Percentiles rank a stretch among this genome's conserved stretches.
Evolutionary conservation across 2,329 filamentous ascomycete species (phyloP).

Genomic region (Neonectria hederae): DNA sequence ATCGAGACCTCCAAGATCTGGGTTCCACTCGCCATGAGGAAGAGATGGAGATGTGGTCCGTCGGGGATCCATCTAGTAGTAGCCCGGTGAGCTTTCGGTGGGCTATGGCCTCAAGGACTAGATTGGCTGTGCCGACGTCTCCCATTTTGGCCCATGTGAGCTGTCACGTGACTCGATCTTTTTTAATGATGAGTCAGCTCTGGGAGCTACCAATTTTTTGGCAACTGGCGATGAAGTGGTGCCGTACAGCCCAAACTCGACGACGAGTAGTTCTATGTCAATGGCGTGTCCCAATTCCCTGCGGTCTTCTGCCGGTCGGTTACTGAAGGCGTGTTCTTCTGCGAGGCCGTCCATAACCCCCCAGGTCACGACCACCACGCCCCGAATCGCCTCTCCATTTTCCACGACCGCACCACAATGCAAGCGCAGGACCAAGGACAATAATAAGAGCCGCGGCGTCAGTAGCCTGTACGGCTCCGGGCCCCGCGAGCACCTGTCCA

Average conservation of each 20-base stretch:
- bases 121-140: background rate
- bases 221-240: conserved; percentile 24
- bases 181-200: conserved; percentile 14
- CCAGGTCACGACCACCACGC: conserved; percentile 20
- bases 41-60: conserved; percentile 25
- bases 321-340: conserved; percentile 31
- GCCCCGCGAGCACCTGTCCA: conserved; percentile 76
- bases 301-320: conserved; percentile 41
- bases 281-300: conserved; percentile 45
- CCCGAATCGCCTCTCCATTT: conserved; percentile 50
- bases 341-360: conserved; percentile 19
- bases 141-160: background rate
- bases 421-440: conserved; percentile 69
- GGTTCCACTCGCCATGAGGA: conserved; percentile 30
- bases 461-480: conserved; percentile 84
- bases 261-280: conserved; percentile 33
- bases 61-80: conserved; percentile 17
- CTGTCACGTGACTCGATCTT: conserved; percentile 5
- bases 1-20: conserved; percentile 33
- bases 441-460: conserved; percentile 82
- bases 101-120: background rate
- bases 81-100: conserved; percentile 24
- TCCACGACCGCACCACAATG: conserved; percentile 64
- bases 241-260: conserved; percentile 22
- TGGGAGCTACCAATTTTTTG: conserved; percentile 34